phyloP scores from a whole-genome alignment of 768 basidiomycete genomes.

The Leccinum imitatum region DNA sequence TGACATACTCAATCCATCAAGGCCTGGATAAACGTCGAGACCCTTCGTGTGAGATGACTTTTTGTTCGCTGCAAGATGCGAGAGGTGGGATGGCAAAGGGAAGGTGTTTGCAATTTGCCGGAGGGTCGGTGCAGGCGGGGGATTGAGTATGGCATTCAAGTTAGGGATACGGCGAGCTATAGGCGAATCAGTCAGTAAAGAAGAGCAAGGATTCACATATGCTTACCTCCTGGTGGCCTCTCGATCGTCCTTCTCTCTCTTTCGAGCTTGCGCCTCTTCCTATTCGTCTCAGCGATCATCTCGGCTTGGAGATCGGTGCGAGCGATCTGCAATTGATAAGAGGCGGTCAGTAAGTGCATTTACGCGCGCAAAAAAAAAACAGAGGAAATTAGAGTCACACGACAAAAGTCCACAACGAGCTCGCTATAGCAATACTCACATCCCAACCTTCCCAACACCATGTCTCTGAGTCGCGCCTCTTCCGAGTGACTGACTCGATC shows the following conservation, averaged over 20 bases:
- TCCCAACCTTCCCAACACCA: conserved; percentile 44
- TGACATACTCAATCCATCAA: conserved; percentile 22
- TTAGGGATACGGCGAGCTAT: conserved; percentile 60
- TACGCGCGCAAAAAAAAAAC: not conserved
- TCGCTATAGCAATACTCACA: not conserved
- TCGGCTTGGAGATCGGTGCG: conserved; percentile 80
- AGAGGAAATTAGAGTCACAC: conserved; percentile 2
- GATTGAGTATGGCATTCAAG: conserved; percentile 41
- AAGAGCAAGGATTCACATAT: not conserved
- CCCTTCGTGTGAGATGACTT: conserved; percentile 18
- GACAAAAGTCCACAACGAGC: not conserved
- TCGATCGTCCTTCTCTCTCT: conserved; percentile 80
- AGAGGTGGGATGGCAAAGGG: conserved; percentile 41
- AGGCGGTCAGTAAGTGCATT: conserved; percentile 8
- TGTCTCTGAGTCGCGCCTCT: conserved; percentile 67
- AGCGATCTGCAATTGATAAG: conserved; percentile 48
- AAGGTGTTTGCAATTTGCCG: conserved; percentile 65
- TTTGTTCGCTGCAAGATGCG: conserved; percentile 23
- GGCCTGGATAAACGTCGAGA: conserved; percentile 16
- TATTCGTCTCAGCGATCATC: conserved; percentile 87
- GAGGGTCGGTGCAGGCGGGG: conserved; percentile 58
- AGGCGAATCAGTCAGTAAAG: conserved; percentile 4
- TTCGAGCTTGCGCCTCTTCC: conserved; percentile 82
- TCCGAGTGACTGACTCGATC: conserved; percentile 57
- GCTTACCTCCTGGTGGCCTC: conserved; percentile 70